Evolutionary conservation across 148 eudicot species (phyloP), one percentile per base, ranked within the genome.

Genomic region (Salicornia ramosissima): DNA sequence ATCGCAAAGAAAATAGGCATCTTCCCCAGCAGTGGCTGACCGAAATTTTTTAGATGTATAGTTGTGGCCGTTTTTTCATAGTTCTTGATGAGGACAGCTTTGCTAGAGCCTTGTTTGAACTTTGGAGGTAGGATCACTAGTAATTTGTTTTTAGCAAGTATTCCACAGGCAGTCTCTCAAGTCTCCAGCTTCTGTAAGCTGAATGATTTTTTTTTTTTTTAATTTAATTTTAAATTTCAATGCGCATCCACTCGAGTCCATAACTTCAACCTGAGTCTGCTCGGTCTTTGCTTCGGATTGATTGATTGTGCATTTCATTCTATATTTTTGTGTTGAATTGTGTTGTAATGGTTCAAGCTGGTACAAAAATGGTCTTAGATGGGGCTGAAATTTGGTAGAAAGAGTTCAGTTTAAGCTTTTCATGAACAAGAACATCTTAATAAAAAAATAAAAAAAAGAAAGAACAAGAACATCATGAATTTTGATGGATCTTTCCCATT

Each of bases 1-100:
- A 65, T 81, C 18, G 83, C 84, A 3, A 78, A 71, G 68, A 81
- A 68, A 50, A 81, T 81, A 16, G 84, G 84, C 46, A 75, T 81
- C 63, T 81, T 81, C 74, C 75, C 79, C 29, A 72, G 79, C 53
- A 68, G 79, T 39, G 63, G 47, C 66, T 80, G 58, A 62, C 13
- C 57, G 45, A 63, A 34, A 46, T 42, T 11, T 15, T 13, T 21
- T 60, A 39, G 64, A 56, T 72, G 75, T 77, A 72, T 67, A 77
- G 76, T 70, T 64, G 66, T 64, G 65, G 70, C 50, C 39, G n/a
- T n/a, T 8, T 63, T 53, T 64, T 63, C 56, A 50, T 13, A 63
- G 36, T 55, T 25, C 69, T 40, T 24, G 22, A 30, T 10, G 36
- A 6, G 42, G 13, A 30, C n/a, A n/a, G 53, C 39, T 71, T 57